Conservation (phyloP, 2,329 filamentous ascomycete species). For the Zasmidium cellare region DNA sequence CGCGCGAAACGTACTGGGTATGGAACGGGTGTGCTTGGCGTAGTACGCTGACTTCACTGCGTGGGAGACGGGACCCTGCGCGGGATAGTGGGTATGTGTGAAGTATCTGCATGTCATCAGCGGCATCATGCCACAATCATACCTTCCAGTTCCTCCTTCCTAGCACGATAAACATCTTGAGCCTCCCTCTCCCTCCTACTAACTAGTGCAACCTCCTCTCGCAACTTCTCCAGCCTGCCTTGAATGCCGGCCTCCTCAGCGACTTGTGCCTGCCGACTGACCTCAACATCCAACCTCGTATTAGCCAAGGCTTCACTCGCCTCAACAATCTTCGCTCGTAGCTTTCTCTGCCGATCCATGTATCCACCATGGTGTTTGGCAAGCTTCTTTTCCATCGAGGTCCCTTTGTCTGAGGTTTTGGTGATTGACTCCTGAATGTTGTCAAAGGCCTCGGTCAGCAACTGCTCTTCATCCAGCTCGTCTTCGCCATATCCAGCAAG, state of each 20-base stretch:
- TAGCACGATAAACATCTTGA: conserved; percentile 77
- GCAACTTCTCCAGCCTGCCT: conserved; percentile 69
- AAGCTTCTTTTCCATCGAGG: conserved; percentile 94
- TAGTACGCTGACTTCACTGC: too few relatives aligned
- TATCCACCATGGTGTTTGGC: conserved; percentile 84
- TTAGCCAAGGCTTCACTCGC: conserved; percentile 70
- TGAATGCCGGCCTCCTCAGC: conserved; percentile 76
- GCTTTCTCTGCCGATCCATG: conserved; percentile 76
- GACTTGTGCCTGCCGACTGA: conserved; percentile 73
- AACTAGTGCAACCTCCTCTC: conserved; percentile 81
- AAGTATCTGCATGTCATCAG: background rate
- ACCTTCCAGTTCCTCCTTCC: conserved; percentile 69
- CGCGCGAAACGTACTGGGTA: too few relatives aligned
- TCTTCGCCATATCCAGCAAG: conserved; percentile 76
- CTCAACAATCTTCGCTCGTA: conserved; percentile 76
- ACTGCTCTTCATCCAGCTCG: conserved; percentile 66
- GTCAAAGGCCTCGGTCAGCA: conserved; percentile 72
- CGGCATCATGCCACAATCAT: conserved; percentile 3
- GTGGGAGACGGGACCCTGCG: too few relatives aligned
- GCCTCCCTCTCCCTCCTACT: conserved; percentile 83
- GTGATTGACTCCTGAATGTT: conserved; percentile 72
- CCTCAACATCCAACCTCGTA: conserved; percentile 69
- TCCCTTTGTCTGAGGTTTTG: conserved; percentile 72
- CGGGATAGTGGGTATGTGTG: background rate
- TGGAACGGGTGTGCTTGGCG: too few relatives aligned